Percentiles rank a stretch among this genome's conserved stretches.
phyloP scores from a whole-genome alignment of 1,284 basidiomycete genomes.

The Rhodotorula mucilaginosa region DNA sequence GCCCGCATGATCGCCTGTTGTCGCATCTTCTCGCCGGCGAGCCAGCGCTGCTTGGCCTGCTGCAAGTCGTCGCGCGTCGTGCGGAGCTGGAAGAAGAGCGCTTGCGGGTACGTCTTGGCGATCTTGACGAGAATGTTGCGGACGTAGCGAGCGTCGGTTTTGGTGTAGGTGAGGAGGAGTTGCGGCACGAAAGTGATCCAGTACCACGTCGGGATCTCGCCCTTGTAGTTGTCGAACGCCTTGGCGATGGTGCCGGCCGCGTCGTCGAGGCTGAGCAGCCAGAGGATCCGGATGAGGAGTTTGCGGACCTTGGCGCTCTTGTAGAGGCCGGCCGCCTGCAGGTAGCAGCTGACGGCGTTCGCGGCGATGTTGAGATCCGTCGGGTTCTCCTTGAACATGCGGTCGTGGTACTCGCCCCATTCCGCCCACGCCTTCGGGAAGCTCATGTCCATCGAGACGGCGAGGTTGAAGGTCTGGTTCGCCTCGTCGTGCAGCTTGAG shows the following conservation, averaged over 20 bases:
- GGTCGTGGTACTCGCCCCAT: conserved; percentile 94
- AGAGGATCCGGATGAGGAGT: conserved; percentile 84
- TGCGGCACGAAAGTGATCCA: conserved; percentile 99
- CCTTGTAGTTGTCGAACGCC: conserved; percentile 94
- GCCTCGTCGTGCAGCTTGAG: conserved; percentile 86
- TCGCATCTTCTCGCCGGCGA: conserved; percentile 9
- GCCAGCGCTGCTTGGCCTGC: conserved; percentile 50
- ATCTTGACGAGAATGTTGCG: conserved; percentile 84
- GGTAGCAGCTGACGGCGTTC: conserved; percentile 93
- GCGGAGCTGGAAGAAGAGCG: conserved; percentile 91
- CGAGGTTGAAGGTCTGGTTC: conserved; percentile 86
- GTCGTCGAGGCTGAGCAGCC: conserved; percentile 96
- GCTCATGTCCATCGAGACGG: conserved; percentile 91
- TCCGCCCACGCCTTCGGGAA: conserved; percentile 98
- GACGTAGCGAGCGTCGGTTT: conserved; percentile 90
- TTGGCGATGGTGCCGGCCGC: conserved; percentile 68
- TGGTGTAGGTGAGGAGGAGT: conserved; percentile 82
- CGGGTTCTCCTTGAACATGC: conserved; percentile 76
- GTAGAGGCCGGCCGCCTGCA: conserved; percentile 94
- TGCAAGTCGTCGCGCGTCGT: conserved; percentile 86
- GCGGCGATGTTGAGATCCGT: conserved; percentile 70
- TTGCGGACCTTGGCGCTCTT: conserved; percentile 93
- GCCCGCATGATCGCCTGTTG: conserved; percentile 39
- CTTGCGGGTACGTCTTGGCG: conserved; percentile 90
- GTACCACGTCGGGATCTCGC: conserved; percentile 96